Base-by-base conservation (phyloP, 2,329 filamentous ascomycete genomes). In the Trichoderma hamatum region DNA sequence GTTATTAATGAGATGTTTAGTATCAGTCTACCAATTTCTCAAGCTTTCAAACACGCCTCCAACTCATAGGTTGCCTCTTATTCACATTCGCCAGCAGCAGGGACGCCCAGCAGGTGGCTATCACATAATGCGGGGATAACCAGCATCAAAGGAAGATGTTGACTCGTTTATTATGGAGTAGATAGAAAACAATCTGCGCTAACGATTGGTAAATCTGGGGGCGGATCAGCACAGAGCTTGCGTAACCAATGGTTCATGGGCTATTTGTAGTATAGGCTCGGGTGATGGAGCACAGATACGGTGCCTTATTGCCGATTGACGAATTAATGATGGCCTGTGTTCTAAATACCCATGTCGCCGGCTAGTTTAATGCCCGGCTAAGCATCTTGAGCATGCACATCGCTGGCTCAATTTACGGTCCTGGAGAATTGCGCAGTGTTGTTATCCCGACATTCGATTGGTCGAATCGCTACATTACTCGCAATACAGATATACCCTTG, bases 201-300 rank as follows among this genome's bases (percentile, higher is more conserved):
- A 56, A 24, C 5, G 16, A 56, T 52, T 10, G n/a, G 11, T 32
- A 43, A 65, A 56, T 43, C 51, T 46, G 62, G 62, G 62, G 62
- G 62, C 30, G 51, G 51, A 55, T 56, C 51, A 46, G 24, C 34
- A 19, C 16, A 54, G 28, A 26, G 19, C n/a, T 19, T 52, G 62
- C 62, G 62, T 65, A 65, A 56, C 62, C 34, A 19, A 55, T 56
- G 34, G 51, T 32, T 34, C 26, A 24, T 32, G 51, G 3, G 13
- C 34, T 32, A 64, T 54, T 34, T 54, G 32, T 49, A 39, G 51
- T 46, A n/a, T 36, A 55, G 36, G 24, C 21, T 6, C 21, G 46
- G 19, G 49, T 16, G 11, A 65, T 43, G 62, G 52, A 56, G 62
- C 19, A n/a, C 30, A 56, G 62, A 55, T 55, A 43, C n/a, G 26